These are phyloP conservation scores for Paulinella micropora DNA, from an alignment of 78 protist genomes.

Conservation along the genomic window DNA sequence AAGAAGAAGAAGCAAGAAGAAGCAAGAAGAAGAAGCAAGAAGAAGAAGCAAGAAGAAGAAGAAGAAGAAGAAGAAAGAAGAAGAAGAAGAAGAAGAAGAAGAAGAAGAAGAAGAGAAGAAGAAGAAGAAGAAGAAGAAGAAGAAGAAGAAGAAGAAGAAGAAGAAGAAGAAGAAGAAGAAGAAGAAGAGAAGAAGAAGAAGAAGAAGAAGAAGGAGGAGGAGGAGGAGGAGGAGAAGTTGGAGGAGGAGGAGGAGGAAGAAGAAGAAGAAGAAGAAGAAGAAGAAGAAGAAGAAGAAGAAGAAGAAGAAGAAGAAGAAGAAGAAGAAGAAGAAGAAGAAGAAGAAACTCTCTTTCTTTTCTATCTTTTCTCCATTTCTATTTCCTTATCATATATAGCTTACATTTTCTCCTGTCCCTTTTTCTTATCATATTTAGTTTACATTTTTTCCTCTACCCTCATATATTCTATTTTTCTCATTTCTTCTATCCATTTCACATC, in stretches of 20 bases:
- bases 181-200: background rate
- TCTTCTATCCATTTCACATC: no score
- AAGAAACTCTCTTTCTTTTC: background rate
- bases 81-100: background rate
- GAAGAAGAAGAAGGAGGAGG: background rate
- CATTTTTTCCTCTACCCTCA: no score
- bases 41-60: no score
- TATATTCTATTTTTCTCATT: no score
- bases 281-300: no score
- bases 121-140: background rate
- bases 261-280: no score
- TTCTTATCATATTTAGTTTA: no score
- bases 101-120: no score
- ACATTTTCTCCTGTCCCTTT: no score
- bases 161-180: background rate
- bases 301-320: background rate
- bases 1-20: no score
- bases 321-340: background rate
- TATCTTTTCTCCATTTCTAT: background rate
- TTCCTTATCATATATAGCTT: background rate
- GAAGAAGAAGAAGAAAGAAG: background rate
- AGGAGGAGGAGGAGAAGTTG: background rate
- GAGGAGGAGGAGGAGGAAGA: no score
- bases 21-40: no score
- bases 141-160: background rate